Evolutionary conservation across 352 stramenopile species (phyloP).

Genomic region (Pythium monospermum): DNA sequence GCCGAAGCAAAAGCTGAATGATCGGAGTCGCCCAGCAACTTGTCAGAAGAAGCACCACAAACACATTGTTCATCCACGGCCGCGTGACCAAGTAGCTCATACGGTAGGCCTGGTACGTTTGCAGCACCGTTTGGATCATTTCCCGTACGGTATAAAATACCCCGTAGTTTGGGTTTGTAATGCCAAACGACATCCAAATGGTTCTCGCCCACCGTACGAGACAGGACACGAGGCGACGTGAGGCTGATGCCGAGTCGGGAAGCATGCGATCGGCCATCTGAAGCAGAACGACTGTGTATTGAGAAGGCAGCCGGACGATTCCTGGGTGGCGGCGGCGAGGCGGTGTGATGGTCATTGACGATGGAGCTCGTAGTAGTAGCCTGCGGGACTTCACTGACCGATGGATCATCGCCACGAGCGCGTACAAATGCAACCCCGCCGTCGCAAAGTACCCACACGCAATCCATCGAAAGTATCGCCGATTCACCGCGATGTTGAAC

Average conservation of each 20-base stretch:
- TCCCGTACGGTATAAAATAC: conserved; percentile 5
- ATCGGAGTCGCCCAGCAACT: conserved; percentile 6
- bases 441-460: background rate
- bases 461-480: background rate
- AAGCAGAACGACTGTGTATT: too few relatives aligned
- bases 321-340: background rate
- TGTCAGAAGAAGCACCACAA: conserved; percentile 8
- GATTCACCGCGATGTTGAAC: background rate
- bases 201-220: background rate
- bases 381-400: background rate
- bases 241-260: background rate
- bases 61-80: conserved; percentile 13
- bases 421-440: background rate
- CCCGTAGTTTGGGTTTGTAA: background rate
- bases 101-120: conserved; percentile 16
- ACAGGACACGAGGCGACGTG: background rate
- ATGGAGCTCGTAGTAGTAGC: background rate
- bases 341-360: background rate
- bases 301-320: too few relatives aligned
- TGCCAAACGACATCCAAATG: background rate
- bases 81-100: conserved; percentile 10
- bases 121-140: conserved; percentile 11
- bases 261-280: too few relatives aligned
- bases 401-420: background rate
- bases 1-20: background rate